These are phyloP conservation scores for Auriscalpium vulgare DNA, from an alignment of 768 basidiomycete genomes.

Conservation along the genomic window DNA sequence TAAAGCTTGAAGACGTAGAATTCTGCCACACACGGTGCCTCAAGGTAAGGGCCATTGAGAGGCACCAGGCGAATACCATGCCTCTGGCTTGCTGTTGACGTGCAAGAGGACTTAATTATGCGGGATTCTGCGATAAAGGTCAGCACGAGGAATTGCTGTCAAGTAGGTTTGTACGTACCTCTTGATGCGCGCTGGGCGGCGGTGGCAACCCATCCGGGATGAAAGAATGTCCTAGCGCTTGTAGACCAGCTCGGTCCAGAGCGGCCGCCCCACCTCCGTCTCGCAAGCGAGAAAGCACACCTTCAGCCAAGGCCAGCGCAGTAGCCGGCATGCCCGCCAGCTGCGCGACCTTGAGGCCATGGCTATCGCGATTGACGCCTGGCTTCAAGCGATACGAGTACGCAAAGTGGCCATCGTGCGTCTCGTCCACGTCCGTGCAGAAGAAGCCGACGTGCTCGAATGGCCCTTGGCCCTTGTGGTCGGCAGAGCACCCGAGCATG, in stretches of 20 bases:
- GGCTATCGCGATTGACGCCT: constrained; percentile 86
- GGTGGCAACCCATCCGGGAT: neutral
- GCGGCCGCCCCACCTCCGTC: neutral
- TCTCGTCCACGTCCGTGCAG: constrained; percentile 83
- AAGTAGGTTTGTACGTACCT: neutral
- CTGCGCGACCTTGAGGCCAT: constrained; percentile 84
- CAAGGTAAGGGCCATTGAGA: too few relatives aligned
- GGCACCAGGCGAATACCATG: too few relatives aligned
- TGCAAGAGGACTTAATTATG: too few relatives aligned
- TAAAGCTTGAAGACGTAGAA: too few relatives aligned
- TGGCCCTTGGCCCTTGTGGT: constrained; percentile 33
- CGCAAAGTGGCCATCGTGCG: constrained; percentile 68
- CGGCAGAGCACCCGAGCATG: constrained; percentile 59
- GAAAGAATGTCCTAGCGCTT: constrained; percentile 11
- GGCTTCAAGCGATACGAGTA: constrained; percentile 77
- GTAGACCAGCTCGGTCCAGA: neutral
- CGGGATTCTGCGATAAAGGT: too few relatives aligned
- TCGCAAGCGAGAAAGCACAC: constrained; percentile 38
- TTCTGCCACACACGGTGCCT: too few relatives aligned
- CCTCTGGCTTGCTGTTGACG: too few relatives aligned
- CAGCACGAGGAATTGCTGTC: neutral
- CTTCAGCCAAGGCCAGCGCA: constrained; percentile 53
- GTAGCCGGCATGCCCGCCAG: constrained; percentile 74
- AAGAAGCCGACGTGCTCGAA: constrained; percentile 72
- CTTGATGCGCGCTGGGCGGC: neutral